Percentiles rank a stretch among this genome's conserved stretches.
These are phyloP conservation scores for Clonostachys byssicola DNA, from an alignment of 2,329 filamentous ascomycete species.

Conservation along the genomic window DNA sequence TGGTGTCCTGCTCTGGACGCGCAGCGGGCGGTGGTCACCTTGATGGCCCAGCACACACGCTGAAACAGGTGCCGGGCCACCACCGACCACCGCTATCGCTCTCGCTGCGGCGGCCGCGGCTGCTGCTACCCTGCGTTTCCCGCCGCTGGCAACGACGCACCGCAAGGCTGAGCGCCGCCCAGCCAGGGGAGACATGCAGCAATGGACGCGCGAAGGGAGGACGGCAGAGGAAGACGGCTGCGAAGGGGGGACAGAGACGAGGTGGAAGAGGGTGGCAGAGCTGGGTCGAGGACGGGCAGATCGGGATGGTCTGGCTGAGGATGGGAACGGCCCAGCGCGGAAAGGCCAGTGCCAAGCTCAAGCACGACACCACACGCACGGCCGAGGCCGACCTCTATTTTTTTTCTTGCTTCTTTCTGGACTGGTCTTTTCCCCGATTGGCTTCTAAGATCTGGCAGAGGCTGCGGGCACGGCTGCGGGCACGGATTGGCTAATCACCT, in stretches of 20 bases:
- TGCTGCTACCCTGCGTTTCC: no score
- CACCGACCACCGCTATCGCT: not conserved
- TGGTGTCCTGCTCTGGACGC: not conserved
- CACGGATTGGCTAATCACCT: no score
- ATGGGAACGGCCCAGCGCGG: no score
- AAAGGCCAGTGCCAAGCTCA: no score
- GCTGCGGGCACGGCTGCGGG: no score
- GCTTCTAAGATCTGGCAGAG: no score
- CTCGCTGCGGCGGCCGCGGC: not conserved
- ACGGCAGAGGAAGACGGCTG: not conserved
- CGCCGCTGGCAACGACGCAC: slow-evolving; percentile 1
- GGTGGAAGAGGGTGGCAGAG: not conserved
- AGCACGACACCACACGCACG: no score
- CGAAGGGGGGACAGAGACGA: not conserved
- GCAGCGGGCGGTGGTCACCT: not conserved
- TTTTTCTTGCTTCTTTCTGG: no score
- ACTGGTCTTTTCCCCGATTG: no score
- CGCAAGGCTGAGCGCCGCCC: slow-evolving; percentile 6
- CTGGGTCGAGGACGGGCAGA: not conserved
- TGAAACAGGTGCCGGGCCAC: slow-evolving; percentile 1
- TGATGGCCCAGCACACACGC: no score
- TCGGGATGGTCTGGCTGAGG: no score
- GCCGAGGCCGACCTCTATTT: no score
- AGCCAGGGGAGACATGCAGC: slow-evolving; percentile 6
- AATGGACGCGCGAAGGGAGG: not conserved